Percentiles rank a stretch among this genome's conserved stretches.
These are phyloP conservation scores for Arabidopsis lyrata DNA, from an alignment of 441 rosid species.

Conservation along the genomic window DNA sequence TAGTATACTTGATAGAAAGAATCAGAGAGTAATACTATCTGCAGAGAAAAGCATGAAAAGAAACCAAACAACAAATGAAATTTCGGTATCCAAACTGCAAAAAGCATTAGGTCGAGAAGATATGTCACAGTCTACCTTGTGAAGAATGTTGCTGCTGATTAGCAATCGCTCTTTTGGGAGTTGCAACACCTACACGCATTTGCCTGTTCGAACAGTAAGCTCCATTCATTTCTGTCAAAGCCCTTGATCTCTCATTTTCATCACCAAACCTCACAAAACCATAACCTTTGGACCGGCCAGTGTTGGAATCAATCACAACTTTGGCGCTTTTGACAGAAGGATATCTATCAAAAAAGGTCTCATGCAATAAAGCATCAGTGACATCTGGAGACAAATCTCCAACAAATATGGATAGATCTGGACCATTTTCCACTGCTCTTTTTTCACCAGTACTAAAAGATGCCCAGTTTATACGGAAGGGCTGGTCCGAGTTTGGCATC, in stretches of 20 bases:
- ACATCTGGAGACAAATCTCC: slow-evolving; percentile 83
- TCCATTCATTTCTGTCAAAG: slow-evolving; percentile 80
- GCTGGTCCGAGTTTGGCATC: slow-evolving; percentile 79
- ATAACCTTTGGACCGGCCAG: slow-evolving; percentile 79
- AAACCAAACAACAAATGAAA: not conserved
- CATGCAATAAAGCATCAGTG: slow-evolving; percentile 66
- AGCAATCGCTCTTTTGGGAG: slow-evolving; percentile 86
- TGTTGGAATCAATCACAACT: slow-evolving; percentile 77
- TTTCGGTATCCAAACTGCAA: not conserved
- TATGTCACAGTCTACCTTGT: slow-evolving; percentile 64
- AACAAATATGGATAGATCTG: slow-evolving; percentile 73
- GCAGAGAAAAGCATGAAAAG: slow-evolving; percentile 6
- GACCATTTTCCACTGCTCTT: slow-evolving; percentile 59
- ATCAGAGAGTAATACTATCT: slow-evolving; percentile 46
- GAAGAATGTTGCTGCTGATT: slow-evolving; percentile 88
- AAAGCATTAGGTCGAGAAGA: slow-evolving; percentile 15
- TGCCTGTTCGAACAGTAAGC: slow-evolving; percentile 77
- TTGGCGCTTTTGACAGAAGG: slow-evolving; percentile 76
- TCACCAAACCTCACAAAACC: slow-evolving; percentile 82
- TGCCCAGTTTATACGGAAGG: slow-evolving; percentile 81
- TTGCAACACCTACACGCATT: slow-evolving; percentile 94
- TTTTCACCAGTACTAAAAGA: slow-evolving; percentile 70
- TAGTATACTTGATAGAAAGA: slow-evolving; percentile 1
- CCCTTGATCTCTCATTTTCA: slow-evolving; percentile 71
- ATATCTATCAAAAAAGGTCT: slow-evolving; percentile 59